Base-by-base conservation (phyloP, 352 stramenopile species). In the Phytophthora pisi region DNA sequence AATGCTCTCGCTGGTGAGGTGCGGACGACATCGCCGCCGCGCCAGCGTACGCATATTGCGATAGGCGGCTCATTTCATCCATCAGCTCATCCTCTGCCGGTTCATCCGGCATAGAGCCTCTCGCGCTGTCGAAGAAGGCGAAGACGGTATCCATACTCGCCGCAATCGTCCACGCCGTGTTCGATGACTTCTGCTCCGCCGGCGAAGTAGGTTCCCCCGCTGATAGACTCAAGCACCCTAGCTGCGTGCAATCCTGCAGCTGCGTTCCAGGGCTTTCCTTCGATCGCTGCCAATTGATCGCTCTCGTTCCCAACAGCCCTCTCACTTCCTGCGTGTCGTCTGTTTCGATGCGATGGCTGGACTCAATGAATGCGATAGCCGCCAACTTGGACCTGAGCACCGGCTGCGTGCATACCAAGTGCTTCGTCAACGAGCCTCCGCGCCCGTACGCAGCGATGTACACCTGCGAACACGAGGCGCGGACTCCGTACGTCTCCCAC, bases 91-190 rank as follows among this genome's bases (percentile, higher is more conserved):
- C 82, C 50, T 91, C 80, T 23, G 81, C 75, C 23, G 68, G 79
- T 28, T 95, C 84, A 46, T 94, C 84, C 0, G 86, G 82, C 83
- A 94, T 90, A 1, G 86, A 94, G 5, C 83, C 84, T 20, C 85
- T 72, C 47, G 88, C 88, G 66, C 82, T 93, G 20, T 92, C 86
- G 45, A 95, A 93, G 54, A 95, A 95, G 11, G 88, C 85, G 64
- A 95, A 93, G 2, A 93, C 84, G 3, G 85, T 95, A 30, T 91
- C 76, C 84, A 95, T 93, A 60, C 85, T 93, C 4, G 84, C 84
- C 1, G 75, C 82, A 65, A 93, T 95, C 0, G 88, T 95, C 86
- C 86, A 93, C 30, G 88, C 84, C 13, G 84, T 95, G 64, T 94
- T 95, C 1, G 77, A 88, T 8, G 78, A 90, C 52, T 88, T 90